A percentile compares a stretch with the other conserved stretches of the same genome.
Evolutionary conservation across 2,329 filamentous ascomycete species (phyloP).

Genomic region (Zasmidium citrigriseum): DNA sequence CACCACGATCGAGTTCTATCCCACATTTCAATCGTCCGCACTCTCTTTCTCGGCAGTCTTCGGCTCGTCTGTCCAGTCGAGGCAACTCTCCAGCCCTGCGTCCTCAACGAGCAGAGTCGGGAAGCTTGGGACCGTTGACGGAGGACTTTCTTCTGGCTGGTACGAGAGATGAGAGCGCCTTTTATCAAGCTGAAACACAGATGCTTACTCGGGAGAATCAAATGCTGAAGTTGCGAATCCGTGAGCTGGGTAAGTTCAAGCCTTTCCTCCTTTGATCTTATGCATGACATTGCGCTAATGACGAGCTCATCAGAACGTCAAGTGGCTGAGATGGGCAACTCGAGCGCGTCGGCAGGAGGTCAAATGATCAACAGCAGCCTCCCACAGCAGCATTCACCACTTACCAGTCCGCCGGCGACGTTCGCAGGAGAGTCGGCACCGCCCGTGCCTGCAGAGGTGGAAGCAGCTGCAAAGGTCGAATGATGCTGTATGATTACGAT

Average conservation of each 20-base stretch:
- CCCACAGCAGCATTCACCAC: slow-evolving; percentile 20
- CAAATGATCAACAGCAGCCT: background rate
- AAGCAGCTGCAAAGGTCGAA: slow-evolving; percentile 7
- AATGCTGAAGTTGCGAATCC: slow-evolving; percentile 74
- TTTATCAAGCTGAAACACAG: slow-evolving; percentile 81
- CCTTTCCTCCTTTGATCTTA: background rate
- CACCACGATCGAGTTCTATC: slow-evolving; percentile 21
- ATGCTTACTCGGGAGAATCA: slow-evolving; percentile 78
- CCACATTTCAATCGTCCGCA: slow-evolving; percentile 31
- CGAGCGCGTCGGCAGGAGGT: background rate
- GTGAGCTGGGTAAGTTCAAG: slow-evolving; percentile 62
- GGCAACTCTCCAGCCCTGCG: slow-evolving; percentile 49
- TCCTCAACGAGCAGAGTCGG: slow-evolving; percentile 50
- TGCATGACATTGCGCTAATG: background rate
- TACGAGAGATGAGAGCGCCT: slow-evolving; percentile 68
- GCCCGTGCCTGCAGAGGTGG: slow-evolving; percentile 5
- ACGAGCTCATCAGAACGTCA: slow-evolving; percentile 19
- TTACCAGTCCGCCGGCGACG: slow-evolving; percentile 19
- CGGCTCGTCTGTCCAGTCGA: slow-evolving; percentile 41
- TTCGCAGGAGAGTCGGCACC: slow-evolving; percentile 7
- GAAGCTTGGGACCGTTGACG: slow-evolving; percentile 43
- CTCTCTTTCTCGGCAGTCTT: slow-evolving; percentile 48
- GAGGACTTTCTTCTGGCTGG: slow-evolving; percentile 65
- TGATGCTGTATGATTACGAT: background rate
- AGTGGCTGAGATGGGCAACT: slow-evolving; percentile 13